These are phyloP conservation scores for Silene conica DNA, from an alignment of 148 eudicot species.

Conservation along the genomic window DNA sequence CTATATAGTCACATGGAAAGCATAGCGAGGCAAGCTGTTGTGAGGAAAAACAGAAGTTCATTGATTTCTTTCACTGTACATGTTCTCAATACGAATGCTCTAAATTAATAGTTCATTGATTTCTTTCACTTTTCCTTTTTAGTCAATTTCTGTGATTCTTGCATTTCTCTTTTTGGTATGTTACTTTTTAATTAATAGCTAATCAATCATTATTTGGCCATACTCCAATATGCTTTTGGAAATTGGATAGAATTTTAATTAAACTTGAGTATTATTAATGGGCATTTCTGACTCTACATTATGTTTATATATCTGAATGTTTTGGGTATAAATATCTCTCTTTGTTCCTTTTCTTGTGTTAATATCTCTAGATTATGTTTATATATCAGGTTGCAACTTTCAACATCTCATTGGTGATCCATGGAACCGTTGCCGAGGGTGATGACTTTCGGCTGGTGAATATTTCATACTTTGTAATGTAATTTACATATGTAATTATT, in stretches of 20 bases:
- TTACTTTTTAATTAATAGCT: too few relatives aligned
- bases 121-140: too few relatives aligned
- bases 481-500: not conserved
- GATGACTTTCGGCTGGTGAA: slow-evolving; percentile 65
- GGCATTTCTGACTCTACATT: too few relatives aligned
- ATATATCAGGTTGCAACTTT: slow-evolving; percentile 80
- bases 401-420: slow-evolving; percentile 88
- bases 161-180: too few relatives aligned
- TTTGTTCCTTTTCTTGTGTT: not conserved
- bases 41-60: too few relatives aligned
- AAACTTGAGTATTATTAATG: not conserved
- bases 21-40: too few relatives aligned
- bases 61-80: too few relatives aligned
- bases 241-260: not conserved
- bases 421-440: slow-evolving; percentile 91
- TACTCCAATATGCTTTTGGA: not conserved
- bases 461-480: not conserved
- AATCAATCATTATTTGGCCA: not conserved
- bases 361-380: not conserved
- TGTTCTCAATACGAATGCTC: too few relatives aligned
- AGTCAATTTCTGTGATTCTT: too few relatives aligned
- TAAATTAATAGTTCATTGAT: too few relatives aligned
- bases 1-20: too few relatives aligned
- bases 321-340: not conserved
- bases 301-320: too few relatives aligned